These are phyloP conservation scores for Metroxylon sagu DNA, from an alignment of 176 grass and related monocot genomes.

Conservation along the genomic window DNA sequence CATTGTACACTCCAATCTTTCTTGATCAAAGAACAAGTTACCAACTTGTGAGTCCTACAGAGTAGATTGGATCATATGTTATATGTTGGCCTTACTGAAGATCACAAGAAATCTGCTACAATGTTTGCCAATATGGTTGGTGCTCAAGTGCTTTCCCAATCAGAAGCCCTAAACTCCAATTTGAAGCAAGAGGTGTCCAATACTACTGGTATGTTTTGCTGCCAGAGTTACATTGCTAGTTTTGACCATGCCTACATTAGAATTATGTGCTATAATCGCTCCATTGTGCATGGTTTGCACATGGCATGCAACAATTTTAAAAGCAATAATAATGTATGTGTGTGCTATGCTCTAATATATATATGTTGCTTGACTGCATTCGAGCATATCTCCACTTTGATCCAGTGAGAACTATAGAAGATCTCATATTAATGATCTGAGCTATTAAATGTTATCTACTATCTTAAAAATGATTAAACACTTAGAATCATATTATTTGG, in stretches of 20 bases:
- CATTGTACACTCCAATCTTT: background rate
- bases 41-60: conserved; percentile 31
- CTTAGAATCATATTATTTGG: too few relatives aligned
- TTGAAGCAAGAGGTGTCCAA: conserved; percentile 28
- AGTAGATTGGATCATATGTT: conserved; percentile 82
- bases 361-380: too few relatives aligned
- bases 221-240: background rate
- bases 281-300: too few relatives aligned
- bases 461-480: too few relatives aligned
- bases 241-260: background rate
- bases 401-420: too few relatives aligned
- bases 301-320: too few relatives aligned
- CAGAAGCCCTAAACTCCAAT: conserved; percentile 45
- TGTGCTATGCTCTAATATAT: too few relatives aligned
- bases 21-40: background rate
- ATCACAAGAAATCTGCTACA: conserved; percentile 82
- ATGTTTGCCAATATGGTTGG: conserved; percentile 96
- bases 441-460: too few relatives aligned
- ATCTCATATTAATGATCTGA: too few relatives aligned
- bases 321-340: too few relatives aligned
- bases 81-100: conserved; percentile 82
- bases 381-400: too few relatives aligned
- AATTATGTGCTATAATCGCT: too few relatives aligned
- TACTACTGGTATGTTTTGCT: conserved; percentile 36
- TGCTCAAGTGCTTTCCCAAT: conserved; percentile 86